phyloP scores from a whole-genome alignment of 805 yeast species.

The Pachysolen tannophilus region DNA sequence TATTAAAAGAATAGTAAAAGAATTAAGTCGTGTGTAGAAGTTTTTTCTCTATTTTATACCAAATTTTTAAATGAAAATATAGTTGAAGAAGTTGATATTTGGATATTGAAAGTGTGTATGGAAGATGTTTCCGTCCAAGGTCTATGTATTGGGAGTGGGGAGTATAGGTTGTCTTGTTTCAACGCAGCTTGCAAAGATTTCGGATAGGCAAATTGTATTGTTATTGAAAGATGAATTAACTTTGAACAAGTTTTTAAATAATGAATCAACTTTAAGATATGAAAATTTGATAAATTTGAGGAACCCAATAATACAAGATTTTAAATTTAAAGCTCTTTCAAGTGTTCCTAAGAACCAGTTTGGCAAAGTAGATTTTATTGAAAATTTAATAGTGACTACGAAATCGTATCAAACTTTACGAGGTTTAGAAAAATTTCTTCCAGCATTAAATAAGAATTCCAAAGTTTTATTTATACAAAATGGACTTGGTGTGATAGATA shows the following conservation, averaged over 20 bases:
- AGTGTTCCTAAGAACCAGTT: conserved; percentile 2
- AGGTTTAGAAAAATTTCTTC: conserved; percentile 52
- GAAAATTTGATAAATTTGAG: conserved; percentile 3
- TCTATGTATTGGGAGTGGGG: conserved; percentile 6
- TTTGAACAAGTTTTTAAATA: conserved; percentile 1
- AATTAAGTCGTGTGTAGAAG: too few relatives aligned
- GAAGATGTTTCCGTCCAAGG: background rate
- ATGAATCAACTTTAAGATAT: conserved; percentile 6
- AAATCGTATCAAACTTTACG: conserved; percentile 66
- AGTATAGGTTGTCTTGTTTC: conserved; percentile 9
- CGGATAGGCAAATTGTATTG: conserved; percentile 1
- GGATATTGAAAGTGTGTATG: background rate
- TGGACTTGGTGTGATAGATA: conserved; percentile 69
- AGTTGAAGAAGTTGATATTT: too few relatives aligned
- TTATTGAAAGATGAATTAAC: conserved; percentile 3
- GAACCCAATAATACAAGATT: conserved; percentile 8
- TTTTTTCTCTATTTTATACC: background rate
- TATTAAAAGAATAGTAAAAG: too few relatives aligned
- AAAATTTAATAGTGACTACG: conserved; percentile 56
- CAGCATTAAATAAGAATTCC: conserved; percentile 39
- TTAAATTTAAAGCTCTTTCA: conserved; percentile 5
- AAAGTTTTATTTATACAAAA: conserved; percentile 69
- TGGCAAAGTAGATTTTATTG: conserved; percentile 4
- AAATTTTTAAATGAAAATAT: conserved; percentile 1
- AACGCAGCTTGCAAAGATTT: conserved; percentile 3